Evolutionary conservation across 345 rosid genomes (phyloP).

Genomic region (Citrus sp.): DNA sequence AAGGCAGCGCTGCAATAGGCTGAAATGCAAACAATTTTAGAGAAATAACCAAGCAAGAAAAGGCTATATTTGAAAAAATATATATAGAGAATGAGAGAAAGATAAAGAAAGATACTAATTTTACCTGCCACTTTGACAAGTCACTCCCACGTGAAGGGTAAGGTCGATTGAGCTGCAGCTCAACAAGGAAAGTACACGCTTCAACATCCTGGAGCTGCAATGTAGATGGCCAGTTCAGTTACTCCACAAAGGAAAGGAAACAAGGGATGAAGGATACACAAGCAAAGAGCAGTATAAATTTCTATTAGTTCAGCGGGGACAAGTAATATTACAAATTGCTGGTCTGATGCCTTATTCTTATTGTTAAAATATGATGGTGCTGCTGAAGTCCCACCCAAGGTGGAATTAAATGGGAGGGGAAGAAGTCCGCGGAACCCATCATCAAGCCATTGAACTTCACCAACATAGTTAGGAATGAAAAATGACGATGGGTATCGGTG

Average conservation of each 20-base stretch:
- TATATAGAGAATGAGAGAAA: not conserved
- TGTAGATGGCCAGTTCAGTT: not conserved
- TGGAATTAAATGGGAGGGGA: slow-evolving; percentile 81
- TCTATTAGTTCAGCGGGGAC: not conserved
- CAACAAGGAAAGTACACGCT: slow-evolving; percentile 76
- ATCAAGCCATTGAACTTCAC: slow-evolving; percentile 85
- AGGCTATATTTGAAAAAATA: not conserved
- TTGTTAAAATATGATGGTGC: slow-evolving; percentile 85
- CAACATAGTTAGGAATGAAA: slow-evolving; percentile 66
- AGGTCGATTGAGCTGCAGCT: slow-evolving; percentile 84
- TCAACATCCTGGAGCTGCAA: slow-evolving; percentile 67
- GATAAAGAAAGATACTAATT: not conserved
- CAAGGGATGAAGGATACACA: not conserved
- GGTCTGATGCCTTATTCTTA: slow-evolving; percentile 78
- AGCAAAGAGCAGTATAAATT: not conserved
- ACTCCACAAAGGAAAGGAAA: not conserved
- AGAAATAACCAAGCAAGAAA: not conserved
- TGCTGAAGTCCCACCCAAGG: slow-evolving; percentile 89
- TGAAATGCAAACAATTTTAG: slow-evolving; percentile 21
- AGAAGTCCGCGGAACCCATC: slow-evolving; percentile 96
- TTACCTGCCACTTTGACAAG: slow-evolving; percentile 94
- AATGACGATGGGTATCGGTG: slow-evolving; percentile 96
- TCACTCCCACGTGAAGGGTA: slow-evolving; percentile 71
- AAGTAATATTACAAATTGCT: slow-evolving; percentile 64
- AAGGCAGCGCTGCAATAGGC: slow-evolving; percentile 78